phyloP scores from a whole-genome alignment of 2,329 filamentous ascomycete genomes.

The Aureobasidium zeae region DNA sequence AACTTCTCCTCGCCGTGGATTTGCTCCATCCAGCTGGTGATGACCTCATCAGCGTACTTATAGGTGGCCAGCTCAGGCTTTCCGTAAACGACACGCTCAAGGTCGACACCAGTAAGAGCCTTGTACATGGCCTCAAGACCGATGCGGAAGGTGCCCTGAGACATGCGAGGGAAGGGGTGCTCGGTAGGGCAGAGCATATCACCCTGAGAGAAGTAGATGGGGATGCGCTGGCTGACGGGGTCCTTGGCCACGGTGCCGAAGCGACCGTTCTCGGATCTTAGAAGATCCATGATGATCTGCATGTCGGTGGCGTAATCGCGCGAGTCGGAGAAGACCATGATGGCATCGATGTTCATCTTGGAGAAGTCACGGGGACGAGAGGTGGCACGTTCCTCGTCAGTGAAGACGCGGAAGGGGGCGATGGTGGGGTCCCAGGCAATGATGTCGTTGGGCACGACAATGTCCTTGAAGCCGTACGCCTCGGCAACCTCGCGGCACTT shows the following conservation, averaged over 20 bases:
- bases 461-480: conserved; percentile 64
- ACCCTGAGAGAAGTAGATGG: conserved; percentile 64
- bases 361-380: conserved; percentile 63
- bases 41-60: conserved; percentile 67
- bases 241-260: conserved; percentile 57
- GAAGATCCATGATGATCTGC: conserved; percentile 66
- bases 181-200: conserved; percentile 50
- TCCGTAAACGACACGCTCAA: conserved; percentile 67
- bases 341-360: conserved; percentile 62
- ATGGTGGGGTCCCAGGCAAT: conserved; percentile 60
- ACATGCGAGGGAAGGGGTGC: conserved; percentile 55
- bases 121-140: conserved; percentile 66
- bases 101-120: conserved; percentile 57
- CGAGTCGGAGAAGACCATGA: conserved; percentile 66
- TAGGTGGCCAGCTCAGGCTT: conserved; percentile 69
- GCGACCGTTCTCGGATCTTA: conserved; percentile 58
- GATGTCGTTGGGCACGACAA: conserved; percentile 65
- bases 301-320: conserved; percentile 67
- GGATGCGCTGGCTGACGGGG: conserved; percentile 56
- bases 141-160: conserved; percentile 66
- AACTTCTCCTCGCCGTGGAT: conserved; percentile 63
- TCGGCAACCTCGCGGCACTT: conserved; percentile 65
- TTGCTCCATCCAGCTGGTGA: conserved; percentile 64
- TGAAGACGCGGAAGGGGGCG: conserved; percentile 60
- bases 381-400: conserved; percentile 55